These are phyloP conservation scores for Kitagawia praeruptora DNA, from an alignment of 129 eudicot species.

Conservation along the genomic window DNA sequence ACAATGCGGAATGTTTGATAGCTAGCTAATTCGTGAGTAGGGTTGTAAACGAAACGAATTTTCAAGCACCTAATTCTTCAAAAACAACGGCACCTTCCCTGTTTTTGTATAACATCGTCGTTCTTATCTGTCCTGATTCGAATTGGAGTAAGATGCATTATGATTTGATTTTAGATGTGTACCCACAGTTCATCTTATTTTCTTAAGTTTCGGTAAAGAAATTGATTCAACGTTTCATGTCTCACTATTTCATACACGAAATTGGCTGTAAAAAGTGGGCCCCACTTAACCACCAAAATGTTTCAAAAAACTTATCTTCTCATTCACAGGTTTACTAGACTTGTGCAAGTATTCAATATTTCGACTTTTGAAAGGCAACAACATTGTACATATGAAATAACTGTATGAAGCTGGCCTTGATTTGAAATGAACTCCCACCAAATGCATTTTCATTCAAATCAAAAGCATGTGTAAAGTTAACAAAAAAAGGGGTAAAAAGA, in stretches of 20 bases:
- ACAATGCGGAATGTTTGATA: too few species aligned
- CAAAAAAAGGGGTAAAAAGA: neutral
- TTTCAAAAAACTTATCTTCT: neutral
- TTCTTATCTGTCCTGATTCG: too few species aligned
- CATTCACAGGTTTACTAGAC: neutral
- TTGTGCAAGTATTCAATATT: neutral
- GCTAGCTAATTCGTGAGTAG: too few species aligned
- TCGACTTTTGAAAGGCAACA: neutral
- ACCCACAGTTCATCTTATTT: too few species aligned
- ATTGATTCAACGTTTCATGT: neutral
- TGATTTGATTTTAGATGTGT: too few species aligned
- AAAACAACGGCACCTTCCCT: too few species aligned
- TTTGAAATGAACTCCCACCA: constrained; percentile 6
- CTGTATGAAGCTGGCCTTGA: neutral
- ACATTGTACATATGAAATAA: neutral
- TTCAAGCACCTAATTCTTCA: too few species aligned
- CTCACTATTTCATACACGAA: neutral
- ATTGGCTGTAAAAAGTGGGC: neutral
- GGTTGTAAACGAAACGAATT: too few species aligned
- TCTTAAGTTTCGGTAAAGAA: neutral
- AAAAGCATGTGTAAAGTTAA: neutral
- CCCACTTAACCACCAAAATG: neutral
- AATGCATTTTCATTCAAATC: neutral
- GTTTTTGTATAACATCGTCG: too few species aligned
- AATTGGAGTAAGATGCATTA: too few species aligned